Evolutionary conservation across 257 asterid species (phyloP).

Genomic region (Solanum chmielewskii): DNA sequence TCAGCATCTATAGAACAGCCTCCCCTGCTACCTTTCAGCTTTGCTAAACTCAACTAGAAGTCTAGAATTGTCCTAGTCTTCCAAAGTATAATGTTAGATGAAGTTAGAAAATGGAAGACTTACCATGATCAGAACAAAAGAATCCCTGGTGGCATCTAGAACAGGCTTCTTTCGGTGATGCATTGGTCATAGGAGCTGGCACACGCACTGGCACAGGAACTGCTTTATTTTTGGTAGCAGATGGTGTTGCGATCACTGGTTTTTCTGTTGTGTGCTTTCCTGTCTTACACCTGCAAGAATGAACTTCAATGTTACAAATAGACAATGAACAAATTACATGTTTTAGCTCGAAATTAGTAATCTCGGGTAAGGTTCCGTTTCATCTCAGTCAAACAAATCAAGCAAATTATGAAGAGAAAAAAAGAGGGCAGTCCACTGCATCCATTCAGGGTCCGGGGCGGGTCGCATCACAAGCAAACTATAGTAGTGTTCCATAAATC

Average conservation of each 20-base stretch:
- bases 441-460: not conserved
- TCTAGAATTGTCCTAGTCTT: not conserved
- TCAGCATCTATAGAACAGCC: not conserved
- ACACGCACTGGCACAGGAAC: conserved; percentile 13
- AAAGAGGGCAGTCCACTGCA: not conserved
- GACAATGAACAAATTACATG: not conserved
- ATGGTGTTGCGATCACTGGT: conserved; percentile 23
- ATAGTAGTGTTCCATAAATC: not conserved
- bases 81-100: not conserved
- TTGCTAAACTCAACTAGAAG: not conserved
- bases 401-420: not conserved
- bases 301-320: not conserved
- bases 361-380: not conserved
- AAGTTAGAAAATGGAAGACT: not conserved
- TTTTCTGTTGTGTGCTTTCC: conserved; percentile 41
- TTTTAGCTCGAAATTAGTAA: not conserved
- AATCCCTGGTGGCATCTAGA: conserved; percentile 92
- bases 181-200: conserved; percentile 15
- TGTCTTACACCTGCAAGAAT: conserved; percentile 28
- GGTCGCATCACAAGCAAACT: not conserved
- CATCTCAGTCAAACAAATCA: not conserved
- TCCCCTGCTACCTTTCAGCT: not conserved
- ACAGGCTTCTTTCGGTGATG: conserved; percentile 44
- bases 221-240: conserved; percentile 28
- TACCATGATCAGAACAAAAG: conserved; percentile 67